These are phyloP conservation scores for Debaryomyces singareniensis DNA, from an alignment of 1,139 yeast species.

Conservation along the genomic window DNA sequence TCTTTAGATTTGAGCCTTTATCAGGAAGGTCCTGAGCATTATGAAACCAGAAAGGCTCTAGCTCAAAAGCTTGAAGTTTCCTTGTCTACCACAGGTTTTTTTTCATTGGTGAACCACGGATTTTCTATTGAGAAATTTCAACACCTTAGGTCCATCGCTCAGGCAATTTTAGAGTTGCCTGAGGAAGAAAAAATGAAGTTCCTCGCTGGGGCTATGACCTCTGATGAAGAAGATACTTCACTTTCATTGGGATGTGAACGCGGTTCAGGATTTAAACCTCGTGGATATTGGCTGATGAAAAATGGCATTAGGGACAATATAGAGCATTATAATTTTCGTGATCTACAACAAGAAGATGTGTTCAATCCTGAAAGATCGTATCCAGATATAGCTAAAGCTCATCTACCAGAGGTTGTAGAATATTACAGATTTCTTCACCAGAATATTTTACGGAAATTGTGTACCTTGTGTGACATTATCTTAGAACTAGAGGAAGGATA, in stretches of 20 bases:
- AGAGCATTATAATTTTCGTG: conserved; percentile 20
- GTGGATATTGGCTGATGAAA: conserved; percentile 26
- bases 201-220: conserved; percentile 20
- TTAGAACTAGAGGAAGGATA: conserved; percentile 26
- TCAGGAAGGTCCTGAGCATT: conserved; percentile 13
- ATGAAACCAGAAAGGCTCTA: conserved; percentile 9
- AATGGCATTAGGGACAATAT: conserved; percentile 24
- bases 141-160: conserved; percentile 14
- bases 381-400: conserved; percentile 23
- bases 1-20: conserved; percentile 14
- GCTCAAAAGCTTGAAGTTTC: conserved; percentile 16
- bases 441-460: conserved; percentile 17
- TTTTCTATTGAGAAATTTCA: conserved; percentile 12
- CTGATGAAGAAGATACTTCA: conserved; percentile 22
- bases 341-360: conserved; percentile 17
- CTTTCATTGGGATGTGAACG: conserved; percentile 18
- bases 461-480: conserved; percentile 22
- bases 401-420: conserved; percentile 18
- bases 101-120: conserved; percentile 16
- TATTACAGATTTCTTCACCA: conserved; percentile 21
- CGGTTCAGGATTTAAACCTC: conserved; percentile 24
- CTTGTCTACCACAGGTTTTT: conserved; percentile 15
- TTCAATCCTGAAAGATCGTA: conserved; percentile 14
- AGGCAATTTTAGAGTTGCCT: conserved; percentile 16
- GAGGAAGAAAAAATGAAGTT: conserved; percentile 12